Percentiles rank a stretch among this genome's conserved stretches.
These are phyloP conservation scores for Solanum neorickii DNA, from an alignment of 257 asterid genomes.

Conservation along the genomic window DNA sequence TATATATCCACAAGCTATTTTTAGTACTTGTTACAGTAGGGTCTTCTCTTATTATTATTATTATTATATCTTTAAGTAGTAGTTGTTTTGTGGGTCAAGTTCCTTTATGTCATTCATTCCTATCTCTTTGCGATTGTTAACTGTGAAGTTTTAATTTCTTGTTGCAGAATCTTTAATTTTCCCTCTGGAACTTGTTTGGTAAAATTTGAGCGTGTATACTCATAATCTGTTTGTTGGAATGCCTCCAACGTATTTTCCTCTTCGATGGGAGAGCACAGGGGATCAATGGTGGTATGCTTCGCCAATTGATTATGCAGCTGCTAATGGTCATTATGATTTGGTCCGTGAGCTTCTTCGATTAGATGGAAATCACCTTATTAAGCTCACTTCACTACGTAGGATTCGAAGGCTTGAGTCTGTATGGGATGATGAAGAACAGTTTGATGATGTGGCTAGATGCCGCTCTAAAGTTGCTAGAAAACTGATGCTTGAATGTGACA, in stretches of 20 bases:
- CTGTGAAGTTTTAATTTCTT: background rate
- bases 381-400: constrained; percentile 75
- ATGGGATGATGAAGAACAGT: constrained; percentile 93
- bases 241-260: constrained; percentile 77
- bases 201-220: background rate
- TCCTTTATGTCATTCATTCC: background rate
- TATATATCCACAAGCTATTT: background rate
- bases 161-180: background rate
- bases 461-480: constrained; percentile 62
- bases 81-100: background rate
- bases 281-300: constrained; percentile 99
- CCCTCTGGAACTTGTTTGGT: background rate
- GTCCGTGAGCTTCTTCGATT: constrained; percentile 86
- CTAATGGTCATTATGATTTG: constrained; percentile 86
- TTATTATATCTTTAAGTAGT: background rate
- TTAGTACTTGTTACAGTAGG: background rate
- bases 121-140: background rate
- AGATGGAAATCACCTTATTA: constrained; percentile 81
- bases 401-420: constrained; percentile 93
- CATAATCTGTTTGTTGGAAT: constrained; percentile 7
- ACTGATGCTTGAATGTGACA: constrained; percentile 52
- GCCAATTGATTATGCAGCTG: constrained; percentile 95
- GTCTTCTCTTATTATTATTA: background rate
- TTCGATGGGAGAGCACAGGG: constrained; percentile 98
- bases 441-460: constrained; percentile 63